Evolutionary conservation across 2,329 filamentous ascomycete species (phyloP).

Genomic region (Talaromyces piceae): DNA sequence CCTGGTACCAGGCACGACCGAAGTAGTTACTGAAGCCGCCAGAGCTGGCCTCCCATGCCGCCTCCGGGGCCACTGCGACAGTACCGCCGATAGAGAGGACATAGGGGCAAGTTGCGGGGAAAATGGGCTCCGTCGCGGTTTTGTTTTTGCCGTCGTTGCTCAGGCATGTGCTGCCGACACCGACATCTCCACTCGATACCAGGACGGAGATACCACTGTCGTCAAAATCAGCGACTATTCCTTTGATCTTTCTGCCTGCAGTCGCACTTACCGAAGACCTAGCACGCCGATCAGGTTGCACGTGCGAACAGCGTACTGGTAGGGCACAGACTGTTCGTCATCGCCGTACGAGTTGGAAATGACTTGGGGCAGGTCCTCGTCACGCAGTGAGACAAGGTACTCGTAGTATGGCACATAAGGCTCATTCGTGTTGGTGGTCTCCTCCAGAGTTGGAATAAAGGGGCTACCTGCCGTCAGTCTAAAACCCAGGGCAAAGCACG

Average conservation of each 20-base stretch:
- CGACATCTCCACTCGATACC: constrained; percentile 24
- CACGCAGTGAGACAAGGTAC: background rate
- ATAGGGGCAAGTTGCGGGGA: constrained; percentile 47
- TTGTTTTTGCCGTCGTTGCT: constrained; percentile 30
- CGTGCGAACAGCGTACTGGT: constrained; percentile 29
- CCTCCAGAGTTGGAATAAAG: constrained; percentile 48
- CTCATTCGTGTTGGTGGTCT: constrained; percentile 51
- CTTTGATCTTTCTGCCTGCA: background rate
- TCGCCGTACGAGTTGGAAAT: constrained; percentile 37
- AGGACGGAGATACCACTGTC: constrained; percentile 29
- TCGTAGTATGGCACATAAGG: constrained; percentile 47
- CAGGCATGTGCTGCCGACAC: constrained; percentile 24
- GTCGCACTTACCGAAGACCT: constrained; percentile 22
- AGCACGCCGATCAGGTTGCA: constrained; percentile 47
- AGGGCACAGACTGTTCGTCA: constrained; percentile 33
- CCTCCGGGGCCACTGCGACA: constrained; percentile 23
- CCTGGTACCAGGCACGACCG: constrained; percentile 37
- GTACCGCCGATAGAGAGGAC: constrained; percentile 42
- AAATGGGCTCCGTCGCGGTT: constrained; percentile 43
- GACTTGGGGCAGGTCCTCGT: constrained; percentile 26
- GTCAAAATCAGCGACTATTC: constrained; percentile 11
- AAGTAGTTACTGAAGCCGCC: constrained; percentile 44
- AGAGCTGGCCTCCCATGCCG: constrained; percentile 27
- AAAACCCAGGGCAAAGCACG: background rate
- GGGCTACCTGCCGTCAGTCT: constrained; percentile 37